phyloP scores from a whole-genome alignment of 345 rosid genomes.

The Excoecaria cochinchinensis region DNA sequence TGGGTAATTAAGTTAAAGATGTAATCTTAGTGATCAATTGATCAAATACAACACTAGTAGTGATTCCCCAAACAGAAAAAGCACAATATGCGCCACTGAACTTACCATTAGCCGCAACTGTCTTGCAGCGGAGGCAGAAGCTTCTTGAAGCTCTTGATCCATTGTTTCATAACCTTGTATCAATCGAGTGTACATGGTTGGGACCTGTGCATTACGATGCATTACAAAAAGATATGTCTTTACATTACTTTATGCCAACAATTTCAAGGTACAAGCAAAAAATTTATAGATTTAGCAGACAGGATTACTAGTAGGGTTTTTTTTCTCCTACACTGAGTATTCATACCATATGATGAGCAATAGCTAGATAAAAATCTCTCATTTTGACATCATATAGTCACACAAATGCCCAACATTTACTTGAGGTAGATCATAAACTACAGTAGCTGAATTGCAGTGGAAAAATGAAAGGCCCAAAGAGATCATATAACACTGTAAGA shows the following conservation, averaged over 20 bases:
- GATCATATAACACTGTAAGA: not conserved
- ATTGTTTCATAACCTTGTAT: slow-evolving; percentile 97
- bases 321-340: not conserved
- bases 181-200: slow-evolving; percentile 89
- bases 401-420: not conserved
- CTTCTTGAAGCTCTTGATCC: slow-evolving; percentile 64
- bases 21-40: not conserved
- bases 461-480: not conserved
- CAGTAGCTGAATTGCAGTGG: not conserved
- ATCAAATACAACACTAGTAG: not conserved
- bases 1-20: not conserved
- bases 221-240: slow-evolving; percentile 18
- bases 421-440: not conserved
- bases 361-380: not conserved
- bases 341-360: not conserved
- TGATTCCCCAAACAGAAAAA: not conserved
- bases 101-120: slow-evolving; percentile 85
- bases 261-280: slow-evolving; percentile 7
- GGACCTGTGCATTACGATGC: slow-evolving; percentile 55
- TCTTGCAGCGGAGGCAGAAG: slow-evolving; percentile 71
- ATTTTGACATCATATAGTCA: not conserved
- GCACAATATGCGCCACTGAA: slow-evolving; percentile 1
- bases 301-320: slow-evolving; percentile 6
- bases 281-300: not conserved
- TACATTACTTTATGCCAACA: not conserved